These are phyloP conservation scores for Graphilbum ipis-grandicollis DNA, from an alignment of 2,329 filamentous ascomycete genomes.

Conservation along the genomic window DNA sequence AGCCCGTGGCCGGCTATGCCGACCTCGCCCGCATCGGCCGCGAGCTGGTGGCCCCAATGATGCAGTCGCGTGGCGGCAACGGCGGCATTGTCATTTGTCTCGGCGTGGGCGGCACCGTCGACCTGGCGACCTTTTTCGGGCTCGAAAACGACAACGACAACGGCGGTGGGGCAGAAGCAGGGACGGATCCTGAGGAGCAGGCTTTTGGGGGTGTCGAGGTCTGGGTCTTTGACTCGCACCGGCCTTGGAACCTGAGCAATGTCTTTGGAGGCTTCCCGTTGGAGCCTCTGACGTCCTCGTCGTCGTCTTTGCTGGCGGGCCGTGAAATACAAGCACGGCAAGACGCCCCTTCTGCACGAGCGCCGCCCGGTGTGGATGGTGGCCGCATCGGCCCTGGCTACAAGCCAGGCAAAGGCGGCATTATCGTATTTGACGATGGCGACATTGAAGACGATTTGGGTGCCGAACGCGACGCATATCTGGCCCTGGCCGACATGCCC, in stretches of 20 bases:
- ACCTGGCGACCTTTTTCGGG: constrained; percentile 64
- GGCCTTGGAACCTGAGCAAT: constrained; percentile 90
- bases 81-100: constrained; percentile 85
- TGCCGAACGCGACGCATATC: constrained; percentile 64
- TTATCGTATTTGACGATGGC: constrained; percentile 90
- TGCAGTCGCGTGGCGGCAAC: constrained; percentile 63
- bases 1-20: constrained; percentile 82
- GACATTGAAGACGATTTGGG: constrained; percentile 75
- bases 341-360: constrained; percentile 23
- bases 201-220: constrained; percentile 76
- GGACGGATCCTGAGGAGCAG: constrained; percentile 1
- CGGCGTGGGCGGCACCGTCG: constrained; percentile 81
- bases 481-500: constrained; percentile 78
- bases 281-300: constrained; percentile 22
- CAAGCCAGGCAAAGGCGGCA: constrained; percentile 63
- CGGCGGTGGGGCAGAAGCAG: constrained; percentile 18
- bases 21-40: constrained; percentile 68
- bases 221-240: constrained; percentile 81
- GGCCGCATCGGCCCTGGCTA: constrained; percentile 59
- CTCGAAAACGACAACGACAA: constrained; percentile 48
- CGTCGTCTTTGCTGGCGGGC: neutral
- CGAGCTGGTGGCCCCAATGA: constrained; percentile 72
- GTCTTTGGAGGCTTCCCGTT: constrained; percentile 63
- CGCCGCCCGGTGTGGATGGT: constrained; percentile 48
- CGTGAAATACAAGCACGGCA: too few species aligned